Conservation (phyloP, 2,329 filamentous ascomycete genomes). For the Ambrosiella beaveri region DNA sequence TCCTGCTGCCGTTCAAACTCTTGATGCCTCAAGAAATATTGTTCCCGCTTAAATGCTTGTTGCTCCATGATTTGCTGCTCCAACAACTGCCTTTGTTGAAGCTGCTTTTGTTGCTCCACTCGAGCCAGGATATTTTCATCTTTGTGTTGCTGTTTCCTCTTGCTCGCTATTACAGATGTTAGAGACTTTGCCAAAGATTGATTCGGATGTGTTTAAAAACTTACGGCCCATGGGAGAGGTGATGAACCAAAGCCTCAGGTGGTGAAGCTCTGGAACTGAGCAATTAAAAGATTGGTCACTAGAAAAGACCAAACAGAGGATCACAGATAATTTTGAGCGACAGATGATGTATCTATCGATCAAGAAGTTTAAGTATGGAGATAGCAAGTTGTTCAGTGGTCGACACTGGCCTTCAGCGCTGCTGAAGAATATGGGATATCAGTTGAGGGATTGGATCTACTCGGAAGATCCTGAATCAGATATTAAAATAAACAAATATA, state of each 20-base stretch:
- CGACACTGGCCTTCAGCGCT: background rate
- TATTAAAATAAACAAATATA: background rate
- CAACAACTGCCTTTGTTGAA: background rate
- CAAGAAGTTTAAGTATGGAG: background rate
- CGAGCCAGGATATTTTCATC: background rate
- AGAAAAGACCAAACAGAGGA: too few relatives aligned
- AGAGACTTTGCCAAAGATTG: background rate
- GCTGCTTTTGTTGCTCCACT: background rate
- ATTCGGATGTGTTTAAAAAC: background rate
- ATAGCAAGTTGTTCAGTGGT: too few relatives aligned
- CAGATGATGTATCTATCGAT: background rate
- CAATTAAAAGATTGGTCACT: background rate
- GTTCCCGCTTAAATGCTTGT: background rate
- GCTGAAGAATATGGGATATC: background rate
- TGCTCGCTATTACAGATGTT: background rate
- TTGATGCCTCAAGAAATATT: background rate
- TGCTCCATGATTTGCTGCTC: background rate
- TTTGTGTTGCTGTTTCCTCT: background rate
- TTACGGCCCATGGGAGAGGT: constrained; percentile 1
- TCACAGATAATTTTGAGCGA: background rate
- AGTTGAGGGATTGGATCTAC: background rate
- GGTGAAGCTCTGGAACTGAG: background rate
- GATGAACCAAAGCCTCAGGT: background rate
- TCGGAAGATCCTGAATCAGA: background rate
- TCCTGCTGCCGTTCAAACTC: background rate